Evolutionary conservation across 192 early-diverging fungal genomes (phyloP).

Genomic region (Gaertneriomyces semiglobifer): DNA sequence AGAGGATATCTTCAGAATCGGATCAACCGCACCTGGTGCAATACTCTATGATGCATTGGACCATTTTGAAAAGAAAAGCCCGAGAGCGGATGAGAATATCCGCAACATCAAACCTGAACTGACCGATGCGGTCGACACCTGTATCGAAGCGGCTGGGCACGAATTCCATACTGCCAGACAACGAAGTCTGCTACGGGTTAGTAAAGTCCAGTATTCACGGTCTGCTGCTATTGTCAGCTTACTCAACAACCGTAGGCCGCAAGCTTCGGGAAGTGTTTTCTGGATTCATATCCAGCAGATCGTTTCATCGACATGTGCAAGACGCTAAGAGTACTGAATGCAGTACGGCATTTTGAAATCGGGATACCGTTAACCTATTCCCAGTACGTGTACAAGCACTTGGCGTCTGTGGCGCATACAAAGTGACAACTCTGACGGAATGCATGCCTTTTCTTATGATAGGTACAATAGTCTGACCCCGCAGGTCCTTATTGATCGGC

Average conservation of each 20-base stretch:
- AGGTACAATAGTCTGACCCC: conserved; percentile 73
- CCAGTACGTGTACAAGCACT: conserved; percentile 58
- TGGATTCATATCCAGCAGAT: conserved; percentile 81
- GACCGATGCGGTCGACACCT: conserved; percentile 80
- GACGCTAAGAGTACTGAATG: conserved; percentile 82
- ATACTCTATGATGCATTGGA: conserved; percentile 71
- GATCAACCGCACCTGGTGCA: conserved; percentile 89
- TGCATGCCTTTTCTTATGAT: neutral
- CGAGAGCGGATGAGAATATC: conserved; percentile 94
- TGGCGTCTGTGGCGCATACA: neutral
- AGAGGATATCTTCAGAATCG: conserved; percentile 88
- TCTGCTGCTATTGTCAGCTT: neutral
- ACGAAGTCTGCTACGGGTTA: conserved; percentile 71
- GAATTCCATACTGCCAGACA: conserved; percentile 78
- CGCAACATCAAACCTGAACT: conserved; percentile 79
- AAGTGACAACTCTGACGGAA: neutral
- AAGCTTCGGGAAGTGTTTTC: conserved; percentile 88
- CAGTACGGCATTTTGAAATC: conserved; percentile 75
- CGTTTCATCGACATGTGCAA: conserved; percentile 86
- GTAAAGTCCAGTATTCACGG: neutral
- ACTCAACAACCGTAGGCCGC: conserved; percentile 63
- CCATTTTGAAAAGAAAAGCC: conserved; percentile 61
- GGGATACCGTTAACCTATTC: conserved; percentile 86
- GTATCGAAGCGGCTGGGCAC: conserved; percentile 87
- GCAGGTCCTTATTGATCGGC: conserved; percentile 75